Base-by-base conservation (phyloP, 192 early-diverging fungal species). In the Entomortierella parvispora region DNA sequence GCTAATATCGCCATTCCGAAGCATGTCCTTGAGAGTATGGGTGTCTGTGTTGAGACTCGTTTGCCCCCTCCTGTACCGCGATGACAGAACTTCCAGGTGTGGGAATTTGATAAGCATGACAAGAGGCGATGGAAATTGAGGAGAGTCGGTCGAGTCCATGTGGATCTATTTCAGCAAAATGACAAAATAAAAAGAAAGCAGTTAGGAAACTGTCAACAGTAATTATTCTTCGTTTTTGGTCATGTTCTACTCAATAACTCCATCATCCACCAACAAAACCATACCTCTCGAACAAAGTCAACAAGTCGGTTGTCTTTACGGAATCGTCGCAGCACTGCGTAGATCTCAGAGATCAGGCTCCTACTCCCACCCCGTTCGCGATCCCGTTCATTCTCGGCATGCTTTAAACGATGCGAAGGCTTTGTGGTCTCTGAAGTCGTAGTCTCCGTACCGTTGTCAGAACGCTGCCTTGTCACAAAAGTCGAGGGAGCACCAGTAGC, bases 41-140 rank as follows among this genome's bases (percentile, higher is more conserved):
- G 81, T 68, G 25, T 84, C 83, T 0, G 69, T 63, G 28, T 60
- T 75, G 7, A 86, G 52, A 46, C 69, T 83, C 0, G 83, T 84
- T 17, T 82, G 80, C 32, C 74, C 65, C 11, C 82, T 62, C 18
- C 82, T 58, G 34, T 84, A 71, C 18, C 65, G 69, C 2, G 83
- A 81, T 11, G 69, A 70, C 10, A 86, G 53, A 12, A 68, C 53
- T 31, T 62, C 60, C 6, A 86, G 58, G 12, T 69, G 60, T 11
- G 82, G 82, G 23, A 86, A 86, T 48, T 86, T 86, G 60, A 84
- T 70, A 20, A 86, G 29, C 85, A 86, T 84, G 6, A 86, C 81
- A 18, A 86, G 34, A 14, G 81, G 85, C 12, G 83, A 82, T 17
- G 80, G 70, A 40, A 82, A 79, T 1, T 79, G 65, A 5, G 33